These are phyloP conservation scores for Trichophyton schoenleinii DNA, from an alignment of 2,329 filamentous ascomycete species.

Conservation along the genomic window DNA sequence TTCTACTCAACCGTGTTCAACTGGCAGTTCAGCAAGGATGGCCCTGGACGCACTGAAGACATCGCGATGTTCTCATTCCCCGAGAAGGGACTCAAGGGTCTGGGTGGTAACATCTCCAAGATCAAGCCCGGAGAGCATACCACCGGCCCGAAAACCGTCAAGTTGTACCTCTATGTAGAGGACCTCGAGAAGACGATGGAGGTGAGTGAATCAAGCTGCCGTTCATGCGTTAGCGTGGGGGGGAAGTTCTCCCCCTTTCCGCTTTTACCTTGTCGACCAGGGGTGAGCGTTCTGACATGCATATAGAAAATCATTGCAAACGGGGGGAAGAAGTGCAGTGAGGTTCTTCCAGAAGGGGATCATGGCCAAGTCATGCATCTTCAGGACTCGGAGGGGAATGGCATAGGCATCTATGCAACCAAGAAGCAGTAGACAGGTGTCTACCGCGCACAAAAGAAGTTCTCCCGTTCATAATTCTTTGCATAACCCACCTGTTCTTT, in stretches of 20 bases:
- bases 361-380: constrained; percentile 2
- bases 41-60: constrained; percentile 10
- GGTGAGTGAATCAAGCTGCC: constrained; percentile 7
- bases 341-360: constrained; percentile 2
- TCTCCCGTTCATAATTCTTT: background rate
- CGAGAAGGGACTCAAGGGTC: constrained; percentile 5
- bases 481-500: background rate
- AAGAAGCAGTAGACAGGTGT: background rate
- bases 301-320: constrained; percentile 6
- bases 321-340: constrained; percentile 5
- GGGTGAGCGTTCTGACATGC: background rate
- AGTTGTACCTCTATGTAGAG: constrained; percentile 16
- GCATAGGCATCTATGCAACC: constrained; percentile 2
- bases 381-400: constrained; percentile 7
- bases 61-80: constrained; percentile 16
- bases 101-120: constrained; percentile 14
- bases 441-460: background rate
- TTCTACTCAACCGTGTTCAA: constrained; percentile 18
- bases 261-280: background rate
- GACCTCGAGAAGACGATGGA: constrained; percentile 13
- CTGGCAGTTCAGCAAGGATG: constrained; percentile 14
- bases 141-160: constrained; percentile 10
- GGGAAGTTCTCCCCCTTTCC: background rate
- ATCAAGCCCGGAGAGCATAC: constrained; percentile 8
- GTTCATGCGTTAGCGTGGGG: background rate